A percentile compares a stretch with the other conserved stretches of the same genome.
Evolutionary conservation across 164 flowering plant species (phyloP).

Genomic region (Stephania yunnanensis): DNA sequence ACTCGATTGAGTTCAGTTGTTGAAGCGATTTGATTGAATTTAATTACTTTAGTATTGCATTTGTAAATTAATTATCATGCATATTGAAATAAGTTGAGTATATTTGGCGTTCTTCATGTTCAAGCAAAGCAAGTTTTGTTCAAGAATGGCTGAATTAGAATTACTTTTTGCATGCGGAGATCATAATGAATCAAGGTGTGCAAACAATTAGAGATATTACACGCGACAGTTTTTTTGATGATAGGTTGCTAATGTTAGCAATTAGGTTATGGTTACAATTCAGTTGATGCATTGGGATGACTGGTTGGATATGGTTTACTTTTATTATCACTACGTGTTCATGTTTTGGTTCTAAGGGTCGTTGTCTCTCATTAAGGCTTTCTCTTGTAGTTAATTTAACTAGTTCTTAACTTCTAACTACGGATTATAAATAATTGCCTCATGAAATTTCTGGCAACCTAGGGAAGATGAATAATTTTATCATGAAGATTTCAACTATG

Average conservation of each 20-base stretch:
- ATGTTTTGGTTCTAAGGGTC: neutral
- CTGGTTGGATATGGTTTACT: neutral
- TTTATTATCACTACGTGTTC: neutral
- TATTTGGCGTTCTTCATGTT: neutral
- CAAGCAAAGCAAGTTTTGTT: neutral
- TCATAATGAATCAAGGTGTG: neutral
- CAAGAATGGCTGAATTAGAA: neutral
- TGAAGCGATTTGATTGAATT: no score
- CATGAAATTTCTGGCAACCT: neutral
- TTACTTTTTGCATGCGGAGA: neutral
- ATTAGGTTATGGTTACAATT: no score
- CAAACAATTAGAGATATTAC: neutral
- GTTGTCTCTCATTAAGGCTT: neutral
- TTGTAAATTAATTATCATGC: neutral
- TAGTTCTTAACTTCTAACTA: no score
- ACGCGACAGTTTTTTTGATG: neutral
- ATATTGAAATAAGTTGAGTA: neutral
- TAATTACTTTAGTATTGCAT: neutral
- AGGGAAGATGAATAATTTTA: neutral
- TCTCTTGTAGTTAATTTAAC: neutral
- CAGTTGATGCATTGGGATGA: neutral
- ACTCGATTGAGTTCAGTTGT: no score
- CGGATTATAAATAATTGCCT: neutral
- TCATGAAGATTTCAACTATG: neutral
- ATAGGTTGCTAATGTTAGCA: neutral